Evolutionary conservation across 768 basidiomycete genomes (phyloP), one percentile per base, ranked within the genome.

Genomic region (Podaxis carcinomalis): DNA sequence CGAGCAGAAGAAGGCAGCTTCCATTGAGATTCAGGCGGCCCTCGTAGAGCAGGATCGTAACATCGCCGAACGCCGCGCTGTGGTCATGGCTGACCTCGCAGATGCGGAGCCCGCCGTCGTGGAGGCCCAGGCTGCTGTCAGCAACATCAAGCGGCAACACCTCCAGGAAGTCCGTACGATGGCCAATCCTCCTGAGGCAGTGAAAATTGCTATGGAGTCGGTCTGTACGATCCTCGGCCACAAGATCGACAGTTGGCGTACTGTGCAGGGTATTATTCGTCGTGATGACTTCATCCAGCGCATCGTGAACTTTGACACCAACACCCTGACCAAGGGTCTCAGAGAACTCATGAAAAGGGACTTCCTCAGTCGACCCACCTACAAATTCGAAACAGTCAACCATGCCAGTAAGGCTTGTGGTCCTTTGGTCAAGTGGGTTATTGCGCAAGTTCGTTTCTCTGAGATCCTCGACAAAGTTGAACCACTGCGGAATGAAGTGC

Each of bases 131-230:
- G 76, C 92, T 2, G 97, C 97, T n/a, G 97, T 99, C 68, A 92
- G 90, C 66, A 96, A 89, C 71, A 98, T 99, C 80, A 97, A 93
- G 75, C 87, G 87, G 66, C 92, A 94, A 69, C 95, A 98, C 68
- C 77, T 99, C 44, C 92, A 95, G 69, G 97, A 99, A 84, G 97
- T 98, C 44, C 86, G 97, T 67, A 85, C 93, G 9, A 98, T 99
- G 95, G 92, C 94, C 47, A 98, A 98, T 69, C 97, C 97, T 50
- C 97, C 97, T 0, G 97, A 98, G 72, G 90, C 93, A 4, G 95
- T 98, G 66, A 98, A 98, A 73, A 75, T 96, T 49, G 93, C 97
- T 14, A 98, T 98, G 95, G 97, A 98, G 70, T 97, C 95, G 1
- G 96, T 97, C 42, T 98, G 97, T 73, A 95, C 92, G 13, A 81